phyloP scores from a whole-genome alignment of 306 rosid species.

The Betula pendula region DNA sequence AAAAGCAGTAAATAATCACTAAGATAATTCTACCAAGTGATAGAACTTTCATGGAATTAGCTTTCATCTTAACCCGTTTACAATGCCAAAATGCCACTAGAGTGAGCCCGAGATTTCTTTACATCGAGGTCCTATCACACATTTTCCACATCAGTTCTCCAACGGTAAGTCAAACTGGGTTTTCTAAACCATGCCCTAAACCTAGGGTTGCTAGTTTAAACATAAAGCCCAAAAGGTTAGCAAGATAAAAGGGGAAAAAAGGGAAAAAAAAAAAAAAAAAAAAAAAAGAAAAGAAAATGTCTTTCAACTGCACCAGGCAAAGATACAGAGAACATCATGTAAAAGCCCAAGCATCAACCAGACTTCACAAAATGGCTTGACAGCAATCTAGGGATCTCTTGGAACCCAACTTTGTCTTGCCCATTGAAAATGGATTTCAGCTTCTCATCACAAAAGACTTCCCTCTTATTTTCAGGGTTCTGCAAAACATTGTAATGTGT shows the following conservation, averaged over 20 bases:
- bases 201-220: not conserved
- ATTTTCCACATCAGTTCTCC: not conserved
- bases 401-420: not conserved
- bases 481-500: not conserved
- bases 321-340: not conserved
- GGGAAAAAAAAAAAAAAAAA: not conserved
- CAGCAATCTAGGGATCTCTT: not conserved
- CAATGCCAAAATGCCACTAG: not conserved
- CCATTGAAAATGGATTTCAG: constrained; percentile 1
- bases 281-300: not conserved
- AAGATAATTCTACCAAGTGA: not conserved
- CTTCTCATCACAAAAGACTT: constrained; percentile 7
- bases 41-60: not conserved
- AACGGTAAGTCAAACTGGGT: not conserved
- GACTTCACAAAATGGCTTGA: constrained; percentile 7
- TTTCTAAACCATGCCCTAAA: not conserved
- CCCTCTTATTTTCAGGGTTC: constrained; percentile 2
- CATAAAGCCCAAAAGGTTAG: not conserved
- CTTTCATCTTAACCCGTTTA: not conserved
- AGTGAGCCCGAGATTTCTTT: not conserved
- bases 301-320: not conserved
- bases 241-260: not conserved
- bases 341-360: not conserved
- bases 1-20: not conserved
- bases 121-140: not conserved